Percentiles rank a stretch among this genome's conserved stretches.
phyloP scores from a whole-genome alignment of 108 stramenopile genomes.

The Seminavis robusta region DNA sequence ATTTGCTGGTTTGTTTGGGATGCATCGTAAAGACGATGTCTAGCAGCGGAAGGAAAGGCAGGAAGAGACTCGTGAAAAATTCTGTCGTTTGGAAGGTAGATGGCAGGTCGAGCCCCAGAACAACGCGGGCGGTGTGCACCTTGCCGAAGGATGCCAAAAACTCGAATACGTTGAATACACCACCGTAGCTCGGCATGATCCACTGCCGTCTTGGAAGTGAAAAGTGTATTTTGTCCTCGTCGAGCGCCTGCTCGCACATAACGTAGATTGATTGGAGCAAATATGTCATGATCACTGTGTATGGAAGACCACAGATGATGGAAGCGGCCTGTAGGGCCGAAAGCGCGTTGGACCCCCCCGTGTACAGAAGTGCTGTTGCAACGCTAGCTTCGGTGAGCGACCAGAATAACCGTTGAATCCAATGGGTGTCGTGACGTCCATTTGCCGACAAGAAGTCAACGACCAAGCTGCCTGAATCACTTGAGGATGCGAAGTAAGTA shows the following conservation, averaged over 20 bases:
- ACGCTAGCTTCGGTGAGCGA: conserved; percentile 48
- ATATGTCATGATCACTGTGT: conserved; percentile 35
- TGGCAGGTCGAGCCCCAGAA: conserved; percentile 13
- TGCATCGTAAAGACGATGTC: no score
- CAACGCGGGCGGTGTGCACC: conserved; percentile 4
- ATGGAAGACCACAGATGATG: conserved; percentile 56
- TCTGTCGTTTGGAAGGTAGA: neutral
- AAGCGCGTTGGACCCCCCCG: conserved; percentile 35
- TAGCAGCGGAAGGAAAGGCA: conserved; percentile 36
- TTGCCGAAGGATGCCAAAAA: conserved; percentile 23
- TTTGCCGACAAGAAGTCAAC: conserved; percentile 55
- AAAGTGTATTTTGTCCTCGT: conserved; percentile 14
- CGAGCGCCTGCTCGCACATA: no score
- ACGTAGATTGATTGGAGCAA: conserved; percentile 25
- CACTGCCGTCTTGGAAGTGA: no score
- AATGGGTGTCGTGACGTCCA: conserved; percentile 44
- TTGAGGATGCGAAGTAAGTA: conserved; percentile 59
- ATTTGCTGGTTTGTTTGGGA: no score
- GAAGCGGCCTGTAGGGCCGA: conserved; percentile 50
- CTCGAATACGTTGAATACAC: conserved; percentile 43
- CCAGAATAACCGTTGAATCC: conserved; percentile 61
- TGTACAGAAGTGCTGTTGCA: conserved; percentile 44
- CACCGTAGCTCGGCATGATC: conserved; percentile 39
- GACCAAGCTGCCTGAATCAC: conserved; percentile 60
- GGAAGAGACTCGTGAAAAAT: conserved; percentile 20